Evolutionary conservation across 192 early-diverging fungal species (phyloP).

Genomic region (Backusella psychrophila): DNA sequence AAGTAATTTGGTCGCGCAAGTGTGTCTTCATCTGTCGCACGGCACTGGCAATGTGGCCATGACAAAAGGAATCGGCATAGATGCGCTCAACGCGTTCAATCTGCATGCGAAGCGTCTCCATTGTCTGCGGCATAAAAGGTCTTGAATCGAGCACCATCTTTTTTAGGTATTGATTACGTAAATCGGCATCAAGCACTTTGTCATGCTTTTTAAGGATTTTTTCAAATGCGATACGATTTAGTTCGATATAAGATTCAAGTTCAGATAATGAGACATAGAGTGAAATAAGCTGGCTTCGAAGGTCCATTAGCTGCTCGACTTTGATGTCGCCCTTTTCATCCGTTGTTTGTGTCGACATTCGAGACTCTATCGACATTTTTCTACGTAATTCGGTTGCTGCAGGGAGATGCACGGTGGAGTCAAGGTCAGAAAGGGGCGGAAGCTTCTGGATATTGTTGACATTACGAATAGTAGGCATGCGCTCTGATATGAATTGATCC

Average conservation of each 20-base stretch:
- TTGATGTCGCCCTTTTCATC: background rate
- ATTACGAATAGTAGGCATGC: background rate
- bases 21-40: conserved; percentile 57
- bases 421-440: background rate
- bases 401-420: background rate
- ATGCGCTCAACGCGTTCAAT: conserved; percentile 56
- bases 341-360: conserved; percentile 13
- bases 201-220: conserved; percentile 96
- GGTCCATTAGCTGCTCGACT: conserved; percentile 14
- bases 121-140: conserved; percentile 56
- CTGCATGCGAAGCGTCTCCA: conserved; percentile 40
- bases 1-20: conserved; percentile 65
- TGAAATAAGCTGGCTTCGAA: conserved; percentile 22
- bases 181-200: conserved; percentile 71
- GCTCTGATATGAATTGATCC: conserved; percentile 3
- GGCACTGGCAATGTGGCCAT: conserved; percentile 51
- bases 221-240: conserved; percentile 85
- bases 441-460: background rate
- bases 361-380: conserved; percentile 22
- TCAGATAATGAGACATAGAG: conserved; percentile 67
- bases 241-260: conserved; percentile 77
- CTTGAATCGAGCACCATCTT: conserved; percentile 52
- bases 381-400: background rate
- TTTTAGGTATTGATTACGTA: conserved; percentile 38
- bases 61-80: conserved; percentile 62